These are phyloP conservation scores for Kuraishia hungarica DNA, from an alignment of 805 yeast genomes.

Conservation along the genomic window DNA sequence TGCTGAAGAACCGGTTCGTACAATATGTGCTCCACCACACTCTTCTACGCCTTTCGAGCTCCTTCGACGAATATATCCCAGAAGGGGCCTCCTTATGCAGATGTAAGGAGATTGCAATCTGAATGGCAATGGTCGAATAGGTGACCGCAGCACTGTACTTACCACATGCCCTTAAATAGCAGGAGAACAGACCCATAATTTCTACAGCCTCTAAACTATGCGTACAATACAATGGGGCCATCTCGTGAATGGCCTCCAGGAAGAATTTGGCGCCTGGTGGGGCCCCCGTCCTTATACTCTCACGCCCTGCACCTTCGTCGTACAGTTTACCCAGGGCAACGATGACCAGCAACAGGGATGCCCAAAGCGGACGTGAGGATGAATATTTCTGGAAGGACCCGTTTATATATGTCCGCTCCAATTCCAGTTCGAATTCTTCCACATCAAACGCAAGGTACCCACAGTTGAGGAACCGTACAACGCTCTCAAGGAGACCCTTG, in stretches of 20 bases:
- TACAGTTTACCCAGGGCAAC: conserved; percentile 18
- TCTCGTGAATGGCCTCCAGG: conserved; percentile 9
- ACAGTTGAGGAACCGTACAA: conserved; percentile 15
- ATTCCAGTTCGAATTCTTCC: conserved; percentile 9
- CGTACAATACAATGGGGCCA: conserved; percentile 11
- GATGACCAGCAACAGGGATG: conserved; percentile 12
- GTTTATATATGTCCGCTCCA: conserved; percentile 7
- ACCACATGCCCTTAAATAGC: conserved; percentile 15
- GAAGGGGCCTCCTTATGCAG: conserved; percentile 7
- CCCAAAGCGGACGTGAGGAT: conserved; percentile 7
- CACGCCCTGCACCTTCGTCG: conserved; percentile 6
- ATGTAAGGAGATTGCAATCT: conserved; percentile 14
- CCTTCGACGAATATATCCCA: conserved; percentile 6
- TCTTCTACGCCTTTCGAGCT: conserved; percentile 11
- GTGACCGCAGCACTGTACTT: conserved; percentile 16
- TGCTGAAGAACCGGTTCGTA: conserved; percentile 15
- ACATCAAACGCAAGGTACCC: conserved; percentile 17
- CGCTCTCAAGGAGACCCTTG: conserved; percentile 7
- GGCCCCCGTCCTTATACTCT: conserved; percentile 6
- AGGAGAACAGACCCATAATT: conserved; percentile 12
- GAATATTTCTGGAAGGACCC: conserved; percentile 2
- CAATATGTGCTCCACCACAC: conserved; percentile 19
- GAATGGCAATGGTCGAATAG: conserved; percentile 17
- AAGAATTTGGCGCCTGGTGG: conserved; percentile 10
- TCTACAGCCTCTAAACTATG: conserved; percentile 11